Evolutionary conservation across 2,329 filamentous ascomycete species (phyloP).

Genomic region (Saccharata proteae): DNA sequence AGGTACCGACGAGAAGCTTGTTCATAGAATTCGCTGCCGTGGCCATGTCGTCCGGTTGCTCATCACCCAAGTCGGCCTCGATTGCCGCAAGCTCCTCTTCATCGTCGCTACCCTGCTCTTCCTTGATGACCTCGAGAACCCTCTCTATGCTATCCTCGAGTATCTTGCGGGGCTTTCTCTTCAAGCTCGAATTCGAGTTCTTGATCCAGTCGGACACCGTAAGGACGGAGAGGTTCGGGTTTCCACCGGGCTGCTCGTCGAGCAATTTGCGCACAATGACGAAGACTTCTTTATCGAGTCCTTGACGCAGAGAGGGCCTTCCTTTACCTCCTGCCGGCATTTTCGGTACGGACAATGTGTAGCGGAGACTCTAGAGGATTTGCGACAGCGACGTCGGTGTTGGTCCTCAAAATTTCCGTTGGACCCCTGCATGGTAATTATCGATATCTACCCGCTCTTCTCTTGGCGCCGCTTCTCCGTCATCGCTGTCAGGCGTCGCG

Average conservation of each 20-base stretch:
- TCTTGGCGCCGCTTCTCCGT: too few relatives aligned
- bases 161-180: conserved; percentile 66
- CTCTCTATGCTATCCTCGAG: conserved; percentile 79
- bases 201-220: conserved; percentile 70
- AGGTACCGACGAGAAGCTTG: conserved; percentile 48
- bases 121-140: conserved; percentile 60
- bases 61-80: conserved; percentile 25
- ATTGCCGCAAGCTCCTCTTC: conserved; percentile 39
- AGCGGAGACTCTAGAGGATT: background rate
- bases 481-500: too few relatives aligned
- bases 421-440: background rate
- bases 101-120: conserved; percentile 47
- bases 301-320: conserved; percentile 22
- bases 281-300: conserved; percentile 47
- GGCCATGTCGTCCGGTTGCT: conserved; percentile 13
- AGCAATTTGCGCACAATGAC: conserved; percentile 67
- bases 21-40: conserved; percentile 41
- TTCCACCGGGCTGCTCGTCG: conserved; percentile 43
- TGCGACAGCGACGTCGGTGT: background rate
- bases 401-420: background rate
- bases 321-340: conserved; percentile 10
- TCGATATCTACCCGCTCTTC: background rate
- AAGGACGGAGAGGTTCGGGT: conserved; percentile 43
- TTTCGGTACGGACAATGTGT: background rate
- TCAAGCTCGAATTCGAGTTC: conserved; percentile 74